These are phyloP conservation scores for Macrophomina phaseolina DNA, from an alignment of 2,329 filamentous ascomycete species.

Conservation along the genomic window DNA sequence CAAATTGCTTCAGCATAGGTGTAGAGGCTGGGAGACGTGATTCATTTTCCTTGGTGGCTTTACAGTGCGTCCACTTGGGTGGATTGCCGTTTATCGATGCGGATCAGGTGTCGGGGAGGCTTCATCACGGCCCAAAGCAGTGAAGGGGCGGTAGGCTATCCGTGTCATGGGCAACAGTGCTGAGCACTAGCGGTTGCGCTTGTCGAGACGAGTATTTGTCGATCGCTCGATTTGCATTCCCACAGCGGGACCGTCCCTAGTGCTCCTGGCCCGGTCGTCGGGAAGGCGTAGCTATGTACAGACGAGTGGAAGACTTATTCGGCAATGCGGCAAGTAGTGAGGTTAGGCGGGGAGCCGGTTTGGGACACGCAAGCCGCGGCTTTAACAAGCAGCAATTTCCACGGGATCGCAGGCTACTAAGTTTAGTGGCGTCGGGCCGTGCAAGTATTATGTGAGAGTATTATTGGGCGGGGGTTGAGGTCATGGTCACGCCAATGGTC, in stretches of 20 bases:
- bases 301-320: background rate
- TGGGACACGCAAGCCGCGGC: slow-evolving; percentile 12
- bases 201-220: background rate
- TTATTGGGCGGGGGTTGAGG: slow-evolving; percentile 15
- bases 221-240: slow-evolving; percentile 15
- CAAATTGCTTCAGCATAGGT: too few species aligned
- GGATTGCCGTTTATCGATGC: background rate
- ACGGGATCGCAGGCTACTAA: slow-evolving; percentile 11
- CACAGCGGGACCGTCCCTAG: background rate
- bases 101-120: background rate
- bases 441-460: background rate
- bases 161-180: background rate
- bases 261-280: background rate
- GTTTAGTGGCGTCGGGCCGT: slow-evolving; percentile 20
- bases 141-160: background rate
- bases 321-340: slow-evolving; percentile 12
- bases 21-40: too few species aligned
- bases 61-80: background rate
- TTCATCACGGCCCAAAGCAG: too few species aligned
- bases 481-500: background rate
- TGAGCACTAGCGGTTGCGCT: background rate
- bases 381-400: slow-evolving; percentile 14
- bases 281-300: background rate
- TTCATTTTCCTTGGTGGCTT: background rate
- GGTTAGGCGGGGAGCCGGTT: slow-evolving; percentile 5